These are phyloP conservation scores for Tolypocladium ophioglossoides DNA, from an alignment of 2,329 filamentous ascomycete genomes.

Conservation along the genomic window DNA sequence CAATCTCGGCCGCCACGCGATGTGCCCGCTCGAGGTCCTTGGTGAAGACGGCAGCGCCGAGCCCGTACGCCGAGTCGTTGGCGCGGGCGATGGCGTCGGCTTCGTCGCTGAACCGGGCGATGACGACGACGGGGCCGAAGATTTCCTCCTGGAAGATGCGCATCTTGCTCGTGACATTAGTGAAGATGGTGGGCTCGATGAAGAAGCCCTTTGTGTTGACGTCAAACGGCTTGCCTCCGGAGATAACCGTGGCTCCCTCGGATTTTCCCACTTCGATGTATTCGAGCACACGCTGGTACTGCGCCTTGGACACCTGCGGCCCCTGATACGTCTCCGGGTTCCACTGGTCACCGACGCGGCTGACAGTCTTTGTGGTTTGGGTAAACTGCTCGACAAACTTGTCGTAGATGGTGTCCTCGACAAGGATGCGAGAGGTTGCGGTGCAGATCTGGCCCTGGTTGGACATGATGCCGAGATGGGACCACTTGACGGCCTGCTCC, in stretches of 20 bases:
- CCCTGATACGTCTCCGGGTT: slow-evolving; percentile 60
- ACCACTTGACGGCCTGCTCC: slow-evolving; percentile 56
- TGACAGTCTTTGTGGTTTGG: slow-evolving; percentile 44
- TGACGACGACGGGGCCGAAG: slow-evolving; percentile 33
- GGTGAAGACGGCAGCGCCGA: slow-evolving; percentile 52
- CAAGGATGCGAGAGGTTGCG: slow-evolving; percentile 53
- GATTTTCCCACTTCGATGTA: slow-evolving; percentile 63
- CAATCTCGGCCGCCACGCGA: slow-evolving; percentile 42
- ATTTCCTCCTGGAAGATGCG: slow-evolving; percentile 35
- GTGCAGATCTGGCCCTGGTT: slow-evolving; percentile 60
- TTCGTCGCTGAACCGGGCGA: slow-evolving; percentile 31
- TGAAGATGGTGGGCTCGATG: slow-evolving; percentile 35
- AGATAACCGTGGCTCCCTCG: slow-evolving; percentile 55
- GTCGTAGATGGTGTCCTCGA: slow-evolving; percentile 50
- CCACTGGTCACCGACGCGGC: slow-evolving; percentile 61
- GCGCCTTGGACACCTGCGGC: slow-evolving; percentile 60
- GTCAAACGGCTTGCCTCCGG: slow-evolving; percentile 46
- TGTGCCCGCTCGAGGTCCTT: slow-evolving; percentile 41
- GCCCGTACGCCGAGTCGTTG: slow-evolving; percentile 47
- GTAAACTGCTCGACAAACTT: slow-evolving; percentile 55
- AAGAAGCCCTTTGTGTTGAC: slow-evolving; percentile 29
- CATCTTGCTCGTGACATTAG: slow-evolving; percentile 30
- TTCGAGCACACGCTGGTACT: slow-evolving; percentile 59
- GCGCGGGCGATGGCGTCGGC: slow-evolving; percentile 30
- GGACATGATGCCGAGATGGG: slow-evolving; percentile 39